These are phyloP conservation scores for Backusella circina DNA, from an alignment of 192 early-diverging fungal genomes.

Conservation along the genomic window DNA sequence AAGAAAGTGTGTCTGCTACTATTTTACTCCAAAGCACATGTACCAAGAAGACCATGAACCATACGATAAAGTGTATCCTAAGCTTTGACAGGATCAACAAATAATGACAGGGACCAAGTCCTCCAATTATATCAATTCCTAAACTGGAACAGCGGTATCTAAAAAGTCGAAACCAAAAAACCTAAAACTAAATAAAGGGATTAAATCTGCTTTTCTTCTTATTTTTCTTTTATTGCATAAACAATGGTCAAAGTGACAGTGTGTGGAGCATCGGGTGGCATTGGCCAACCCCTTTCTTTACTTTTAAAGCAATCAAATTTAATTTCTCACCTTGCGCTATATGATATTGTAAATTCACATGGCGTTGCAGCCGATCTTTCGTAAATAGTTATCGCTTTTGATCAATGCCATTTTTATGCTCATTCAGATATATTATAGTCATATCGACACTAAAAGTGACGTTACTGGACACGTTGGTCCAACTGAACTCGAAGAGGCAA, in stretches of 20 bases:
- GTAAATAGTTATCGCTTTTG: not conserved
- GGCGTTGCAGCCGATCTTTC: constrained; percentile 93
- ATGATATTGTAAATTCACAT: constrained; percentile 96
- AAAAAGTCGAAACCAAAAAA: not conserved
- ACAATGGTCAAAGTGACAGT: constrained; percentile 56
- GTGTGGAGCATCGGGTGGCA: constrained; percentile 86
- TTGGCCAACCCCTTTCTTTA: constrained; percentile 96
- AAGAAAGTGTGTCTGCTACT: too few species aligned
- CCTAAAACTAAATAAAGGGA: not conserved
- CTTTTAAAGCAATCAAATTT: constrained; percentile 87
- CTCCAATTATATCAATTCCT: not conserved
- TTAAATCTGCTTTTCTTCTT: constrained; percentile 7
- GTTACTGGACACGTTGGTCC: constrained; percentile 70
- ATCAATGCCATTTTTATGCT: not conserved
- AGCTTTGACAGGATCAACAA: not conserved
- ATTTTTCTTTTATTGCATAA: constrained; percentile 40
- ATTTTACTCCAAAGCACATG: not conserved
- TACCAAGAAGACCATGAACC: not conserved
- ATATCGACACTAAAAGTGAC: constrained; percentile 85
- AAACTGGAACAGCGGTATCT: not conserved
- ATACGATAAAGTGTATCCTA: not conserved
- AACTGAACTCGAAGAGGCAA: constrained; percentile 54
- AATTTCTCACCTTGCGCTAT: constrained; percentile 85
- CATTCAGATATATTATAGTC: constrained; percentile 29
- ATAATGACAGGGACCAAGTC: not conserved